Evolutionary conservation across 192 early-diverging fungal genomes (phyloP).

Genomic region (Backusella psychrophila): DNA sequence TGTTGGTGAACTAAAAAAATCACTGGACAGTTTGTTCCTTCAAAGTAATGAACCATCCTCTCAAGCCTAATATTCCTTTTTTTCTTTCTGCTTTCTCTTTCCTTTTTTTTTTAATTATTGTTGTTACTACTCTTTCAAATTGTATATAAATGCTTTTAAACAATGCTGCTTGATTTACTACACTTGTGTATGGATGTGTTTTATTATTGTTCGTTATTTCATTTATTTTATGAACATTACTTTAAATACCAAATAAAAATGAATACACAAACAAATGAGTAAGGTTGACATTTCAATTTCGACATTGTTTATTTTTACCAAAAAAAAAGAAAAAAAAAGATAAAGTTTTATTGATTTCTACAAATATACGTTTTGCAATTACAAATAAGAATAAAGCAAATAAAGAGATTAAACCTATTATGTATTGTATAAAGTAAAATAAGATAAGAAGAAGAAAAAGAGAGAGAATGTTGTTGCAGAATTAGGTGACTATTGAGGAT

Average conservation of each 20-base stretch:
- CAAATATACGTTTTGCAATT: too few species aligned
- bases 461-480: background rate
- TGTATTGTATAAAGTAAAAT: too few species aligned
- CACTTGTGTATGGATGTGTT: background rate
- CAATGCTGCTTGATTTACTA: background rate
- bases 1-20: conserved; percentile 15
- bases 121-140: background rate
- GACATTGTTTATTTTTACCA: too few species aligned
- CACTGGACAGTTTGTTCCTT: background rate
- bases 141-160: conserved; percentile 2
- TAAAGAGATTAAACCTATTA: background rate
- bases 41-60: background rate
- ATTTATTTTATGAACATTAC: background rate
- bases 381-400: too few species aligned
- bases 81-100: background rate
- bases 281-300: background rate
- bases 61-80: background rate
- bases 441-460: background rate
- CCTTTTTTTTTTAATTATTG: background rate
- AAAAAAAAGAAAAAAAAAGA: background rate
- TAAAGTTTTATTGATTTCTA: background rate
- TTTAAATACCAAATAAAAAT: background rate
- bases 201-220: background rate
- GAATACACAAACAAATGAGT: background rate
- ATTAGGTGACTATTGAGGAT: background rate